phyloP scores from a whole-genome alignment of 148 eudicot genomes.

The Hydrangea macrophylla region DNA sequence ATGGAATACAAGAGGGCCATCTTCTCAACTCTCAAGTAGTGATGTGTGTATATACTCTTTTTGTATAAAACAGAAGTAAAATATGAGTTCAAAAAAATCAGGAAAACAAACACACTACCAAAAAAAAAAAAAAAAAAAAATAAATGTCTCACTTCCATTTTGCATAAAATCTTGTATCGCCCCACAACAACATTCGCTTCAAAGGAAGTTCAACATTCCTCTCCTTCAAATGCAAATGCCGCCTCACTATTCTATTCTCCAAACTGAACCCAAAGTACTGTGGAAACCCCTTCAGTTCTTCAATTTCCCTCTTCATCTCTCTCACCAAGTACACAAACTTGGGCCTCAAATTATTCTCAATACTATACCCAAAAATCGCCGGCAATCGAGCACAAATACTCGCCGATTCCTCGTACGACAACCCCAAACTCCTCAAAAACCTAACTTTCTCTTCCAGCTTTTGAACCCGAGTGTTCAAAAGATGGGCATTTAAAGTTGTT shows the following conservation, averaged over 20 bases:
- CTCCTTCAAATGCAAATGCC: slow-evolving; percentile 56
- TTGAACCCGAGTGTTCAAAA: slow-evolving; percentile 39
- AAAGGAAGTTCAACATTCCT: slow-evolving; percentile 37
- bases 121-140: background rate
- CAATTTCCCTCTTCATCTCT: slow-evolving; percentile 47
- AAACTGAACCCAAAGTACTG: slow-evolving; percentile 68
- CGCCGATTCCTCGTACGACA: slow-evolving; percentile 35
- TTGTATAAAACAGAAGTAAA: too few relatives aligned
- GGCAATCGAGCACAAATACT: slow-evolving; percentile 44
- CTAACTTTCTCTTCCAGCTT: slow-evolving; percentile 40
- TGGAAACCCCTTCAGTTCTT: slow-evolving; percentile 52
- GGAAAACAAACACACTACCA: too few relatives aligned
- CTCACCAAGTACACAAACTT: slow-evolving; percentile 44
- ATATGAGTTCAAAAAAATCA: too few relatives aligned
- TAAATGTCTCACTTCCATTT: slow-evolving; percentile 49
- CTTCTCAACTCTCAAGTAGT: too few relatives aligned
- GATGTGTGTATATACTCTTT: background rate
- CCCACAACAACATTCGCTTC: slow-evolving; percentile 45
- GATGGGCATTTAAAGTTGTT: slow-evolving; percentile 52
- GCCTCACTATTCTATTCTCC: slow-evolving; percentile 39
- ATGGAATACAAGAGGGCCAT: too few relatives aligned
- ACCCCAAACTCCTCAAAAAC: slow-evolving; percentile 40
- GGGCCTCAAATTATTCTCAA: slow-evolving; percentile 45
- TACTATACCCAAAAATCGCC: slow-evolving; percentile 56
- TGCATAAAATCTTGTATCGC: slow-evolving; percentile 48